Evolutionary conservation across 2,329 filamentous ascomycete genomes (phyloP), one percentile per base, ranked within the genome.

Genomic region (Fusarium transvaalense): DNA sequence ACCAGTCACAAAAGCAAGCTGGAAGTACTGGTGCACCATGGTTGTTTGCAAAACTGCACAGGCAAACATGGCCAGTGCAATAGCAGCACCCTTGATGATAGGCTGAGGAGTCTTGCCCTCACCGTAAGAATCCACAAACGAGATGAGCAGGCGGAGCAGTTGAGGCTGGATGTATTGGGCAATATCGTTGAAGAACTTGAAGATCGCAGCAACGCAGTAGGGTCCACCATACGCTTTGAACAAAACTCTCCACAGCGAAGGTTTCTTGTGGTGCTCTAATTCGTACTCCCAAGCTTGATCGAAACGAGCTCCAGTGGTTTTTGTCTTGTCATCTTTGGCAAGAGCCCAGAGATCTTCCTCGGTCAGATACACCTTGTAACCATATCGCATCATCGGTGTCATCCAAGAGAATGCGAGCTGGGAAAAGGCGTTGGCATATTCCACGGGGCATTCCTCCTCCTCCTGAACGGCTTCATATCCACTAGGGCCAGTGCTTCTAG

Each of bases 331-430:
- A 61, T 86, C 83, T 75, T 89, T 91, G 39, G 94, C 88, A 60
- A 99, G 83, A 64, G 93, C 95, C 97, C 97, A 99, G 25, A 99
- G 85, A 78, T 99, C 95, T 68, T 97, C 93, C 78, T 98, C 94
- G 2, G 94, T 97, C 65, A 99, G 84, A 78, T 89, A 99, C 61
- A 94, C 89, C 76, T 91, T 92, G 83, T 99, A 98, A 2, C 96
- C 96, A 76, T 91, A 91, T 76, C 90, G 94, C 96, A 99, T 99
- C 87, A 99, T 83, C 1, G 96, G 94, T 0, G 96, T 98, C 95
- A 99, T 97, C 96, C 96, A 99, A 56, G 92, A 91, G 79, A 99
- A 99, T 0, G 95, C 97, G 45, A 99, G 85, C 51, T 92, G 89
- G 6, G 95, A 97, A 81, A 99, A 99, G 53, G 98, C 85, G 63